Conservation (phyloP, 768 basidiomycete species). For the Kwoniella sp. region DNA sequence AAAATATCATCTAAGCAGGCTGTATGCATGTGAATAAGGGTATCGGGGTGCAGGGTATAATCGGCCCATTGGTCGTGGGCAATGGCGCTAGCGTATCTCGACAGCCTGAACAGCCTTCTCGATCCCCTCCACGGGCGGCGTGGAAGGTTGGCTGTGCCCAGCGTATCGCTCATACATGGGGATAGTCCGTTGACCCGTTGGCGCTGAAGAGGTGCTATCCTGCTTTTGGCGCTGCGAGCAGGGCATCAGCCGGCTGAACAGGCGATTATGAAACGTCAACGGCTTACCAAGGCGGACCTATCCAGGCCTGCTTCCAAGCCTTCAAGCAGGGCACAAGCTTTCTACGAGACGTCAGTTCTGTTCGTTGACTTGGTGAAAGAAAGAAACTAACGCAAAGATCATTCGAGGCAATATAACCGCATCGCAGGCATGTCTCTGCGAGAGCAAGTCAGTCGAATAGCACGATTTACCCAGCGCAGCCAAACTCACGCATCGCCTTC, state of each 20-base stretch:
- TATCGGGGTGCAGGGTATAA: too few species aligned
- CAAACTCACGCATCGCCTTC: conserved; percentile 71
- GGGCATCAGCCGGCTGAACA: conserved; percentile 10
- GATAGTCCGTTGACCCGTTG: conserved; percentile 70
- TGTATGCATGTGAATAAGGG: too few species aligned
- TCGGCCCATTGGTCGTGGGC: too few species aligned
- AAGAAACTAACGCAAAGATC: conserved; percentile 56
- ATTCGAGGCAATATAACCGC: conserved; percentile 94
- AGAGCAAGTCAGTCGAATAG: neutral
- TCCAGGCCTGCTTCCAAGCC: conserved; percentile 81
- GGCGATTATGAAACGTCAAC: conserved; percentile 7
- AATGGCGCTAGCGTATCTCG: conserved; percentile 21
- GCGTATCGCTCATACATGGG: conserved; percentile 52
- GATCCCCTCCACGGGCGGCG: conserved; percentile 24
- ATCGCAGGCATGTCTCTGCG: conserved; percentile 81
- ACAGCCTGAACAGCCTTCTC: conserved; percentile 34
- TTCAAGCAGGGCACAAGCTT: conserved; percentile 81
- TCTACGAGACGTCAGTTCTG: conserved; percentile 18
- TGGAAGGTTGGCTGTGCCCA: neutral
- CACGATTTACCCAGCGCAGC: neutral
- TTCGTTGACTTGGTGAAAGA: neutral
- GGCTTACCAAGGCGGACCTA: conserved; percentile 45
- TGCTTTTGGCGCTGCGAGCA: conserved; percentile 67
- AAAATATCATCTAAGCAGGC: too few species aligned
- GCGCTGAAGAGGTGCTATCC: conserved; percentile 58